phyloP scores from a whole-genome alignment of 768 basidiomycete species.

The Pisolithus marmoratus region DNA sequence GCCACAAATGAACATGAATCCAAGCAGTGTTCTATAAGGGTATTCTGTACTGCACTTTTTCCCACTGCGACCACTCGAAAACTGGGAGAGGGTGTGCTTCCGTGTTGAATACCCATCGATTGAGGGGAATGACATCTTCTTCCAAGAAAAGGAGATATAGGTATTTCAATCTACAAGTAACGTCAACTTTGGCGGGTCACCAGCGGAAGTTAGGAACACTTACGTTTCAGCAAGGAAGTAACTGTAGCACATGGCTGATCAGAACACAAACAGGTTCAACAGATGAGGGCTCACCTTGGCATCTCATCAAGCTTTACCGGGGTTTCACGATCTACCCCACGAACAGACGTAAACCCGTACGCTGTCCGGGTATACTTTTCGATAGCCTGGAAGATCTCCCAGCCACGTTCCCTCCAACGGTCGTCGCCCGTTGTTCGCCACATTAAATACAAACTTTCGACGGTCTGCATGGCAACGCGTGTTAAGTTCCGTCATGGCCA shows the following conservation, averaged over 20 bases:
- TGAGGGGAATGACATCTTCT: constrained; percentile 50
- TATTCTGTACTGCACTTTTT: constrained; percentile 41
- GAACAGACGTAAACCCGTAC: constrained; percentile 43
- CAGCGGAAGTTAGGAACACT: constrained; percentile 6
- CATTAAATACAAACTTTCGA: constrained; percentile 50
- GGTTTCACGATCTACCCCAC: constrained; percentile 29
- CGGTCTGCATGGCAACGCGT: constrained; percentile 28
- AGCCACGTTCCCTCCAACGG: constrained; percentile 49
- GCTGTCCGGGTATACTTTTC: constrained; percentile 40
- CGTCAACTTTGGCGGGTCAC: not conserved
- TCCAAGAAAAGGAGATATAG: constrained; percentile 65
- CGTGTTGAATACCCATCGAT: constrained; percentile 59
- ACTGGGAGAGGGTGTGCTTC: constrained; percentile 77
- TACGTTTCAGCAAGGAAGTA: constrained; percentile 54
- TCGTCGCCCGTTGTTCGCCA: constrained; percentile 47
- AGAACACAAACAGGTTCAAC: not conserved
- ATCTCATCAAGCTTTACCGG: constrained; percentile 38
- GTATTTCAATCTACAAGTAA: constrained; percentile 54
- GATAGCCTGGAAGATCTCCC: constrained; percentile 39
- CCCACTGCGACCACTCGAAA: constrained; percentile 54
- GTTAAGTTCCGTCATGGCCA: not conserved
- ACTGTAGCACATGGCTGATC: constrained; percentile 17
- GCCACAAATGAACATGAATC: no score
- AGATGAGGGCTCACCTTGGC: constrained; percentile 29
- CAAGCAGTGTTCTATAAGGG: not conserved